Conservation (phyloP, 306 rosid species). For the Malus fusca region DNA sequence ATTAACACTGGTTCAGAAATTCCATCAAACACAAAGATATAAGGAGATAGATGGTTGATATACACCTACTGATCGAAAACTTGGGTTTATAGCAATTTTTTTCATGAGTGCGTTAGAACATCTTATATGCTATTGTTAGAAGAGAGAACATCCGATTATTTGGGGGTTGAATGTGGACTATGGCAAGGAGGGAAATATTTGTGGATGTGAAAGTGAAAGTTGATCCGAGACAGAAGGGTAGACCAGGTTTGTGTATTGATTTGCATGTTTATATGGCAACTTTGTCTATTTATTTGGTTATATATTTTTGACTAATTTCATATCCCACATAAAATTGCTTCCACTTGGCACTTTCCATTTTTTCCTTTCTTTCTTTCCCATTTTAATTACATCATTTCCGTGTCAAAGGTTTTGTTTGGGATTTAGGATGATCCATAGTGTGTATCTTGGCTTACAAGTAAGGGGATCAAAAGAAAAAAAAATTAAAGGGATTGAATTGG, state of each 20-base stretch:
- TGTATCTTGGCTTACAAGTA: neutral
- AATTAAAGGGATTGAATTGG: neutral
- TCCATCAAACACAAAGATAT: neutral
- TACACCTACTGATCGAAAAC: neutral
- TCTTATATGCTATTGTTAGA: neutral
- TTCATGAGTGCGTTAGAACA: neutral
- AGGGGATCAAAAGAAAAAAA: neutral
- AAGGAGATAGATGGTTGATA: neutral
- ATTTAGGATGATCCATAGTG: neutral
- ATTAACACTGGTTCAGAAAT: neutral
- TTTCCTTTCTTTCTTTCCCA: neutral
- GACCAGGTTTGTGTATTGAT: neutral
- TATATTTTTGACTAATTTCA: neutral
- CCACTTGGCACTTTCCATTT: neutral
- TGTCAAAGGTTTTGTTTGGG: neutral
- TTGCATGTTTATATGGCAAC: neutral
- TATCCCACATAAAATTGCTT: neutral
- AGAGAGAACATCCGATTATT: neutral
- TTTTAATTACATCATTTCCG: neutral
- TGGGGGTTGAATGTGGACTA: constrained; percentile 10
- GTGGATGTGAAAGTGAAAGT: neutral
- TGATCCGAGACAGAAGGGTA: neutral
- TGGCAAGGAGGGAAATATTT: neutral
- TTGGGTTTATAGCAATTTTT: neutral
- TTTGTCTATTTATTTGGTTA: neutral